Evolutionary conservation across 169 alveolate genomes (phyloP), one percentile per base, ranked within the genome.

Genomic region (Babesia caballi): DNA sequence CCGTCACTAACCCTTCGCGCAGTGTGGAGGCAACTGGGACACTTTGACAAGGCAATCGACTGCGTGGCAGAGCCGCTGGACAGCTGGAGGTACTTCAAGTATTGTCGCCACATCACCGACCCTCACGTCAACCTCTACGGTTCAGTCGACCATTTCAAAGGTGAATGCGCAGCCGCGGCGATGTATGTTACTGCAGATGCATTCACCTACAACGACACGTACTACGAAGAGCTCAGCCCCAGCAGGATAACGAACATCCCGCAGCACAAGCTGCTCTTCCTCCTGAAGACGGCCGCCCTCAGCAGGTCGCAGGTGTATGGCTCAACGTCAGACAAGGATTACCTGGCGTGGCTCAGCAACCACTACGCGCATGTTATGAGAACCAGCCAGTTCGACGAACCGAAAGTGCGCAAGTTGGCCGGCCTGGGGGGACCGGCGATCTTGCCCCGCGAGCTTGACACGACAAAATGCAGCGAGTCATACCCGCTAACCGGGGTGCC

Each of bases 211-310:
- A 71, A 67, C 35, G 82, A 74, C 53, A 83, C 89, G 6, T 88
- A 91, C 70, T 72, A 68, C 78, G 93, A 88, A 35, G 93, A 74
- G 51, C 60, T 75, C 46, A 91, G 95, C 66, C 95, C 95, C 27
- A 69, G 91, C 35, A 85, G 85, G 67, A 90, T 91, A 38, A 68
- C 88, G 19, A 90, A 91, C 82, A 61, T 91, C 40, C 88, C 95
- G n/a, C 95, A 91, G 59, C 88, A 91, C 68, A 75, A 83, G 66
- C 73, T 91, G 52, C 84, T 87, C 54, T 90, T 90, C 23, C 74
- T 91, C 36, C 66, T 90, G 21, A 75, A 88, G 61, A 61, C 68
- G 25, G 44, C 69, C 53, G 73, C 85, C 35, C 41, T 80, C 47
- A 49, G 75, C 32, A 41, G 78, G 21, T 65, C 88, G 4, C 89